Evolutionary conservation across 2,329 filamentous ascomycete species (phyloP).

Genomic region (Atkinsonella texensis): DNA sequence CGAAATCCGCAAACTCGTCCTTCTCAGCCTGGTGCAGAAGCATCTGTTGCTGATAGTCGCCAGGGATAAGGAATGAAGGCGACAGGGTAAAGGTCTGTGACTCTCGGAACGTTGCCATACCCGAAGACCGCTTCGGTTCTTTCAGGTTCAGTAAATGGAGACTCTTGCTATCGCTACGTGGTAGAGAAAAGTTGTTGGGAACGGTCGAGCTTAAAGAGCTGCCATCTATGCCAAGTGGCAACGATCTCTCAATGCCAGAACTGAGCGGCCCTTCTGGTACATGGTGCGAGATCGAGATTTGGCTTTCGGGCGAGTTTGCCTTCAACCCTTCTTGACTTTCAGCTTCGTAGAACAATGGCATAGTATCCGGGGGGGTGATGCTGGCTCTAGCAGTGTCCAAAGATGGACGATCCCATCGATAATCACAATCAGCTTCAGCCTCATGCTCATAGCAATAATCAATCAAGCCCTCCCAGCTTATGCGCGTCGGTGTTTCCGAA

Average conservation of each 20-base stretch:
- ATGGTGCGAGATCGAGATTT: conserved; percentile 16
- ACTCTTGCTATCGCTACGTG: conserved; percentile 25
- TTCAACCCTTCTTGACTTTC: conserved; percentile 11
- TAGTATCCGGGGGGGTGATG: conserved; percentile 12
- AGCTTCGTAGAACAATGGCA: conserved; percentile 14
- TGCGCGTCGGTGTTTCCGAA: conserved; percentile 14
- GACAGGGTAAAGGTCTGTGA: conserved; percentile 47
- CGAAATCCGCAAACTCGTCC: conserved; percentile 21
- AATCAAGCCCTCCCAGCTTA: conserved; percentile 57
- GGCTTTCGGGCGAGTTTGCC: conserved; percentile 7
- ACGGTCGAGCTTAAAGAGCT: conserved; percentile 28
- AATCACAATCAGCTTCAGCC: conserved; percentile 54
- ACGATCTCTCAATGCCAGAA: conserved; percentile 27
- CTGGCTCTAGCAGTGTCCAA: conserved; percentile 26
- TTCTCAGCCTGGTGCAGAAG: conserved; percentile 20
- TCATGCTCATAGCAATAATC: conserved; percentile 62
- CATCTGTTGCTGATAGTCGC: conserved; percentile 46
- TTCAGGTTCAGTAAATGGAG: conserved; percentile 16
- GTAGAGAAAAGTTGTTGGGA: conserved; percentile 41
- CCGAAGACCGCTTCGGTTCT: conserved; percentile 31
- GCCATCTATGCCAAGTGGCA: conserved; percentile 31
- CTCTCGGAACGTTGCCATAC: conserved; percentile 44
- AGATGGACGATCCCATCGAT: conserved; percentile 50
- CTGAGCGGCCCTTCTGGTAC: conserved; percentile 35
- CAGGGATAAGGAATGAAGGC: conserved; percentile 49